Conservation (phyloP, 148 eudicot genomes). For the Cornus florida region DNA sequence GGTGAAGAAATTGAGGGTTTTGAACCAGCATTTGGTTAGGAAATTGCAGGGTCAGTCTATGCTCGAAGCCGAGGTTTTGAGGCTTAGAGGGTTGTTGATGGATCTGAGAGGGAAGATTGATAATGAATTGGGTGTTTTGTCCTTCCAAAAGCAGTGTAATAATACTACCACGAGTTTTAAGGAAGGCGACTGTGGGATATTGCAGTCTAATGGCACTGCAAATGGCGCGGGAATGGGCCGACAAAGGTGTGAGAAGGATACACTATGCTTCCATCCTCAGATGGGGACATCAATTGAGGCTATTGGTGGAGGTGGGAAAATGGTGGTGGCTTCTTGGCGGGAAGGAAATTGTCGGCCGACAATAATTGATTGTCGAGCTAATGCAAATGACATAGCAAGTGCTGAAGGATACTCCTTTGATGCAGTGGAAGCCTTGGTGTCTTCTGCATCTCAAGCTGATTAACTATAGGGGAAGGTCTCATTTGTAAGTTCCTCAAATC, state of each 20-base stretch:
- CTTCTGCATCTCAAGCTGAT: slow-evolving; percentile 18
- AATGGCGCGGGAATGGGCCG: slow-evolving; percentile 9
- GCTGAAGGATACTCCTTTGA: slow-evolving; percentile 13
- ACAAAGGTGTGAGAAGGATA: slow-evolving; percentile 18
- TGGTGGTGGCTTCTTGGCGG: slow-evolving; percentile 12
- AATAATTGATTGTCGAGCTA: slow-evolving; percentile 25
- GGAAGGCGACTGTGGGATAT: slow-evolving; percentile 32
- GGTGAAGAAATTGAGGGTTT: slow-evolving; percentile 44
- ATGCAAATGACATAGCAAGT: slow-evolving; percentile 2
- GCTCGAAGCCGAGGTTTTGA: slow-evolving; percentile 50
- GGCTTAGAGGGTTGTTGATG: slow-evolving; percentile 44
- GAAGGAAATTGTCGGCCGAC: slow-evolving; percentile 25
- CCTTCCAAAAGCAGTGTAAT: slow-evolving; percentile 31
- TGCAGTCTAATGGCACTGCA: slow-evolving; percentile 10
- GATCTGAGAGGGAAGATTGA: slow-evolving; percentile 50
- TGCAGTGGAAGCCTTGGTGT: slow-evolving; percentile 21
- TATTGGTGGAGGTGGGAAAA: slow-evolving; percentile 7
- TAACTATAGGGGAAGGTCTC: slow-evolving; percentile 11
- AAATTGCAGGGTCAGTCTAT: slow-evolving; percentile 44
- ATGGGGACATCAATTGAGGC: background rate
- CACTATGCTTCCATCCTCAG: slow-evolving; percentile 15
- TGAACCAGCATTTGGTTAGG: slow-evolving; percentile 48
- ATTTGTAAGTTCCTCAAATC: slow-evolving; percentile 9
- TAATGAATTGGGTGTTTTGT: slow-evolving; percentile 33
- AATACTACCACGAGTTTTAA: slow-evolving; percentile 23